phyloP scores from a whole-genome alignment of 805 yeast genomes.

The Clavispora santaluciae region DNA sequence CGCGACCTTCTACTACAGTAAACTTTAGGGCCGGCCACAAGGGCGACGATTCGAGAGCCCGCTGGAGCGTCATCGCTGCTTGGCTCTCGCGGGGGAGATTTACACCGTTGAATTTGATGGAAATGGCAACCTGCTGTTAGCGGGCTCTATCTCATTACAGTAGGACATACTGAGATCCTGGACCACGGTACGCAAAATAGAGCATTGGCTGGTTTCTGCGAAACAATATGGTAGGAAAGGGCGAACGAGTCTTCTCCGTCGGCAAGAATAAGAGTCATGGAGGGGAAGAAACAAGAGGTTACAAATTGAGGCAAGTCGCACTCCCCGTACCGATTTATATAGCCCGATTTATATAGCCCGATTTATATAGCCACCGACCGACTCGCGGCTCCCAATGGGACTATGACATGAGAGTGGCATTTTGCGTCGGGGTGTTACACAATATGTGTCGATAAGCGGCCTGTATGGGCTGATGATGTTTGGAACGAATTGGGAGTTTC shows the following conservation, averaged over 20 bases:
- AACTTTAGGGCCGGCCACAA: conserved; percentile 4
- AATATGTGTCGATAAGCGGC: no score
- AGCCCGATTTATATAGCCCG: no score
- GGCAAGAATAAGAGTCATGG: background rate
- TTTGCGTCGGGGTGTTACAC: no score
- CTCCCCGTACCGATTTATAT: no score
- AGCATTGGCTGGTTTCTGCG: background rate
- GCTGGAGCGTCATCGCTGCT: conserved; percentile 5
- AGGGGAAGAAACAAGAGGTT: background rate
- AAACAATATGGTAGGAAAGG: background rate
- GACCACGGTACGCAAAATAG: background rate
- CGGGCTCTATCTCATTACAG: background rate
- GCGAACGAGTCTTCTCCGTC: background rate
- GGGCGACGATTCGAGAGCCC: conserved; percentile 1
- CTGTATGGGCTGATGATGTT: no score
- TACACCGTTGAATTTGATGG: conserved; percentile 8
- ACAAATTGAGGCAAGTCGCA: background rate
- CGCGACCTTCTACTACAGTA: background rate
- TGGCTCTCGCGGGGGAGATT: conserved; percentile 7
- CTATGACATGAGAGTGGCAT: no score
- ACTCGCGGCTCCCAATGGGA: no score
- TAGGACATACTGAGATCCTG: background rate
- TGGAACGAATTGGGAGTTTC: no score
- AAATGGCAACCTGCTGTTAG: conserved; percentile 9
- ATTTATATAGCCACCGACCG: no score